Base-by-base conservation (phyloP, 2,329 filamentous ascomycete genomes). In the Cladosporium halotolerans region DNA sequence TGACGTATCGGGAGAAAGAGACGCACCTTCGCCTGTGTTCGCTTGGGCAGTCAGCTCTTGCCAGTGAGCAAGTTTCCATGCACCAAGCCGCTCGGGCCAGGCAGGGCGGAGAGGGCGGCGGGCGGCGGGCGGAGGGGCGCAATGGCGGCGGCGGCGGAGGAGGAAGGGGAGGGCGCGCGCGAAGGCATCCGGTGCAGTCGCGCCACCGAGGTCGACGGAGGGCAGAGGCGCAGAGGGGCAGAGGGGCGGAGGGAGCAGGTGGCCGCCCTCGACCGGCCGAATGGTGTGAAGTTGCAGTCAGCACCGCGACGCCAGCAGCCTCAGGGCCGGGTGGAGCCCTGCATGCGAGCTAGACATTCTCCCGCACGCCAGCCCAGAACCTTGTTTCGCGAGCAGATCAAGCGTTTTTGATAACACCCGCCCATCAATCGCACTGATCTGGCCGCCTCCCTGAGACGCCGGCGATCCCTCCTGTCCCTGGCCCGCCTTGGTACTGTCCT, bases 1-100 rank as follows among this genome's bases (percentile, higher is more conserved):
- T 54, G 58, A 56, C 51, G 58, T 56, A 48, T 44, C 48, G 39
- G n/a, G 9, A 18, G 40, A 47, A 34, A 19, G 31, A 52, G 31
- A 52, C 46, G 42, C 19, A 40, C 59, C 58, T 50, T 45, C 39
- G 40, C 40, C 42, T 47, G 23, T 41, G 36, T 36, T 42, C 51
- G 43, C 38, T 47, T 40, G 34, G 10, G 31, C 11, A 42, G 36
- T 47, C 42, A 40, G 36, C 38, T 50, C 43, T 40, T 41, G 41
- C 48, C 42, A 56, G 16, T 62, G 60, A 62, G 60, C 60, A 62
- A 58, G 58, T 62, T 58, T 62, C 52, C 56, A 54, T 49, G 45
- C 52, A 49, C 47, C 31, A 51, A 33, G 43, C n/a, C 51, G 51
- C 51, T 53, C 45, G 45, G 51, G 47, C 51, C 51, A 53, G 40